These are phyloP conservation scores for Coprinopsis marcescibilis DNA, from an alignment of 768 basidiomycete species.

Conservation along the genomic window DNA sequence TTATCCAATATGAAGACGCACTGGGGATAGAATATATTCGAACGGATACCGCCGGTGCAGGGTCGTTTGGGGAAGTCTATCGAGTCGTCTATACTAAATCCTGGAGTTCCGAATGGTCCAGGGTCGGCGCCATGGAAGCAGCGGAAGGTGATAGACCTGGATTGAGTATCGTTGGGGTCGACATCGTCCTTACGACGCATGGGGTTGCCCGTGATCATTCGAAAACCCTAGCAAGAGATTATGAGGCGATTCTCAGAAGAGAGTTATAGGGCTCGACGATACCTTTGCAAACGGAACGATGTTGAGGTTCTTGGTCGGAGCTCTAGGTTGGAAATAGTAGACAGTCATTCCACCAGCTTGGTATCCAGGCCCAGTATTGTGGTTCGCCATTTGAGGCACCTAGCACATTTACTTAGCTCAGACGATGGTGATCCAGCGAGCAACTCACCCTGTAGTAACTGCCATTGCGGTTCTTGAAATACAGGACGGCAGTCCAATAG, in stretches of 20 bases:
- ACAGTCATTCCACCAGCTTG: constrained; percentile 10
- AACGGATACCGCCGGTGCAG: constrained; percentile 2
- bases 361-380: constrained; percentile 5
- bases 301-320: constrained; percentile 1
- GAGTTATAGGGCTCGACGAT: neutral
- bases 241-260: neutral
- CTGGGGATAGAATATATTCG: constrained; percentile 4
- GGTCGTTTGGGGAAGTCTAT: neutral
- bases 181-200: constrained; percentile 2
- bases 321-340: constrained; percentile 6
- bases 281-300: constrained; percentile 4
- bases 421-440: neutral
- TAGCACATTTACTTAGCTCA: neutral
- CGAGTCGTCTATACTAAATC: constrained; percentile 1
- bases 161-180: neutral
- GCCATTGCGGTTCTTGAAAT: constrained; percentile 12
- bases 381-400: constrained; percentile 8
- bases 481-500: constrained; percentile 14
- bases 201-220: constrained; percentile 2
- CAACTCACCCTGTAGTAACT: constrained; percentile 7
- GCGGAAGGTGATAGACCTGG: constrained; percentile 1
- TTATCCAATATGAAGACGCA: neutral
- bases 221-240: neutral
- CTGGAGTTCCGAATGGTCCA: constrained; percentile 8
- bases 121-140: constrained; percentile 6